Conservation (phyloP, 1,139 yeast genomes). For the Arxiozyma slooffiae region DNA sequence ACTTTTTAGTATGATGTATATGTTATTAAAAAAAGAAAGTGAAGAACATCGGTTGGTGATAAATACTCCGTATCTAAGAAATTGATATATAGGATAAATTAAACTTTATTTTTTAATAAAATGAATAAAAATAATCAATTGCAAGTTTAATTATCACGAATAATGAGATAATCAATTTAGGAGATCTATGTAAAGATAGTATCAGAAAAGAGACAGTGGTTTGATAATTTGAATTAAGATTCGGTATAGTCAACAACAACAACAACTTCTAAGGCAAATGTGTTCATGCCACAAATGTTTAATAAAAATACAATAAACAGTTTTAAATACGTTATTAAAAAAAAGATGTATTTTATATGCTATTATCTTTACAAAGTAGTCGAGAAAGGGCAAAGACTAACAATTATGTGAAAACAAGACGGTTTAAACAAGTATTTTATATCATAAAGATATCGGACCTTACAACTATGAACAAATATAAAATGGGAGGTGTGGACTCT, state of each 20-base stretch:
- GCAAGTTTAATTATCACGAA: constrained; percentile 18
- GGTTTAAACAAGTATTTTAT: constrained; percentile 35
- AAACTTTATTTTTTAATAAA: constrained; percentile 25
- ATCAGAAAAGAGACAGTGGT: not conserved
- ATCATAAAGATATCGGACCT: constrained; percentile 34
- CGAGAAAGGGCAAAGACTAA: too few species aligned
- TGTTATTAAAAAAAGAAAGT: constrained; percentile 70
- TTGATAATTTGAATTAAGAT: not conserved
- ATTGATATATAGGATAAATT: constrained; percentile 12
- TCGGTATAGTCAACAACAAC: not conserved
- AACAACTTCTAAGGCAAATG: not conserved
- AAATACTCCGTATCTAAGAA: constrained; percentile 41
- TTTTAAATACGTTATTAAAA: constrained; percentile 14
- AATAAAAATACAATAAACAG: constrained; percentile 9
- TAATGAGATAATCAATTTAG: constrained; percentile 8
- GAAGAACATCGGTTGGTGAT: constrained; percentile 94
- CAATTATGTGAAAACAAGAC: constrained; percentile 3
- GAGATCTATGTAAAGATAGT: not conserved
- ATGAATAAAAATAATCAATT: constrained; percentile 26
- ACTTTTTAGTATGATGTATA: constrained; percentile 43
- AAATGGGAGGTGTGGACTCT: constrained; percentile 40
- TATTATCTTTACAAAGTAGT: constrained; percentile 2
- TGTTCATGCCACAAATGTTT: constrained; percentile 13
- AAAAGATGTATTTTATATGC: constrained; percentile 7
- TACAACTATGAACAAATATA: constrained; percentile 38